phyloP scores from a whole-genome alignment of 352 stramenopile genomes.

The Phytopythium boreale region DNA sequence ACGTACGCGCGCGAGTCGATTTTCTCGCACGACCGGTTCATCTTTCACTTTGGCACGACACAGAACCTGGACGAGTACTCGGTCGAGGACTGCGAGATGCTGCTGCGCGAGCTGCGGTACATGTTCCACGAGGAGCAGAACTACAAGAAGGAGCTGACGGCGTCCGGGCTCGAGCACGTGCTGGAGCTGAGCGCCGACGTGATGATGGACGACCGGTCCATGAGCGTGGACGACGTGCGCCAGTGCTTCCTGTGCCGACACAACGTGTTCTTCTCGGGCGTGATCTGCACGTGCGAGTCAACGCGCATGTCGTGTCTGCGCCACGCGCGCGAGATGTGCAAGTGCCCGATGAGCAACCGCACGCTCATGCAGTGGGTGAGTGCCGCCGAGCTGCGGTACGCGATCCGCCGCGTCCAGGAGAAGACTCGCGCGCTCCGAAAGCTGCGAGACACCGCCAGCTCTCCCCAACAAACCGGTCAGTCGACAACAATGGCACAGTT shows the following conservation, averaged over 20 bases:
- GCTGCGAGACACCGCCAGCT: neutral
- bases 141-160: slow-evolving; percentile 51
- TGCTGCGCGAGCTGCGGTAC: slow-evolving; percentile 55
- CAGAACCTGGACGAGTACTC: slow-evolving; percentile 66
- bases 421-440: slow-evolving; percentile 39
- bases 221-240: slow-evolving; percentile 67
- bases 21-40: slow-evolving; percentile 80
- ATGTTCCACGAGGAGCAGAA: slow-evolving; percentile 72
- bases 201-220: slow-evolving; percentile 68
- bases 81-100: slow-evolving; percentile 57
- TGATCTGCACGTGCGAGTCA: slow-evolving; percentile 64
- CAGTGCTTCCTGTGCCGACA: slow-evolving; percentile 72
- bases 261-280: slow-evolving; percentile 79
- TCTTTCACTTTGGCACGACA: slow-evolving; percentile 70
- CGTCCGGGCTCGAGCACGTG: slow-evolving; percentile 42
- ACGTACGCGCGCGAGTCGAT: slow-evolving; percentile 60
- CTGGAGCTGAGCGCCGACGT: slow-evolving; percentile 61
- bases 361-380: slow-evolving; percentile 71
- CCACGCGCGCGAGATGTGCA: slow-evolving; percentile 63
- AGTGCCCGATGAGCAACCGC: slow-evolving; percentile 47
- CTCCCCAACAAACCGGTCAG: neutral
- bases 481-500: too few species aligned
- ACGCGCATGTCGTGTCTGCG: slow-evolving; percentile 58
- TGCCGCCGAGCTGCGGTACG: slow-evolving; percentile 54
- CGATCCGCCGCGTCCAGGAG: slow-evolving; percentile 65